Conservation (phyloP, 306 rosid genomes). For the Ziziphus jujuba region DNA sequence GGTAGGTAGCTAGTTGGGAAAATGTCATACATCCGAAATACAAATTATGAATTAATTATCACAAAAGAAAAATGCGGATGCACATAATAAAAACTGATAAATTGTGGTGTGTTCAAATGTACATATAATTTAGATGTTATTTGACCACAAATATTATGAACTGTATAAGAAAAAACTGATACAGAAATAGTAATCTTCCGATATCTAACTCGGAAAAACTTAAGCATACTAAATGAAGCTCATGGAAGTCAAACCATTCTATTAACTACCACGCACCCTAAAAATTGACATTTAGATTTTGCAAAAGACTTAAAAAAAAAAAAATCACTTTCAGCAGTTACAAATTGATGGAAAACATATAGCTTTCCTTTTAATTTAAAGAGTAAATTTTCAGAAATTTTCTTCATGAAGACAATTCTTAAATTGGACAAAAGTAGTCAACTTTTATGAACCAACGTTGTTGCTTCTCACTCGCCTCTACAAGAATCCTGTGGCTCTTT, state of each 20-base stretch:
- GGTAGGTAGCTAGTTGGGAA: too few species aligned
- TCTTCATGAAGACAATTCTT: neutral
- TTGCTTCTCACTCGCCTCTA: neutral
- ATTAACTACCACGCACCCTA: neutral
- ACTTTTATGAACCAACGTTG: constrained; percentile 6
- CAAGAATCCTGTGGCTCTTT: constrained; percentile 38
- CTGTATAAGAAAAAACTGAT: too few species aligned
- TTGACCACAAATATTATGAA: too few species aligned
- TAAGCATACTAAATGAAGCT: neutral
- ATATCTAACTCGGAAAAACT: neutral
- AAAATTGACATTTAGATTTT: neutral
- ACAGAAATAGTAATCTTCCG: neutral
- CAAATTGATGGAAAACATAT: too few species aligned
- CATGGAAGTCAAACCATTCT: neutral
- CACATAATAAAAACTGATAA: too few species aligned
- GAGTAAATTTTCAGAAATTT: neutral
- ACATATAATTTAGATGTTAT: too few species aligned
- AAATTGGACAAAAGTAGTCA: constrained; percentile 18
- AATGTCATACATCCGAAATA: too few species aligned
- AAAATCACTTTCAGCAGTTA: constrained; percentile 1
- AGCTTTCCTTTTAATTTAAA: neutral
- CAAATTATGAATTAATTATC: too few species aligned
- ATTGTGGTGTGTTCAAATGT: too few species aligned
- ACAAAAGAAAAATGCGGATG: too few species aligned
- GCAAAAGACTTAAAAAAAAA: neutral